Percentiles rank a stretch among this genome's conserved stretches.
Conservation (phyloP, 495 filamentous ascomycete genomes). For the Daldinia childiae region DNA sequence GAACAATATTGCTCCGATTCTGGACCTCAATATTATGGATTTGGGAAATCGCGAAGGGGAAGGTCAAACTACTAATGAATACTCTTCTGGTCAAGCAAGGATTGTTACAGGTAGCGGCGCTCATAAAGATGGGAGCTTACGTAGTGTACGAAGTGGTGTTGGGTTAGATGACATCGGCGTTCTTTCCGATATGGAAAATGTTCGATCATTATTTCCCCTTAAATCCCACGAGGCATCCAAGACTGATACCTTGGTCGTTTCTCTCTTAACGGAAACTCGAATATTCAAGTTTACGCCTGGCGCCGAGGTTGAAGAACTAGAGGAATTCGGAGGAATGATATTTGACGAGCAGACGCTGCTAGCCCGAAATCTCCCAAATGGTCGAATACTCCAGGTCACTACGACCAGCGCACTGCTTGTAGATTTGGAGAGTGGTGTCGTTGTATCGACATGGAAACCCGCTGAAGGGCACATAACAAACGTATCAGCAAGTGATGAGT, state of each 20-base stretch:
- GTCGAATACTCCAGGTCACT: conserved; percentile 82
- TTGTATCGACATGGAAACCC: conserved; percentile 74
- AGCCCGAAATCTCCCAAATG: conserved; percentile 67
- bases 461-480: conserved; percentile 72
- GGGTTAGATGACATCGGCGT: conserved; percentile 89
- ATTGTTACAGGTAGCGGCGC: conserved; percentile 93
- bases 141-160: conserved; percentile 92
- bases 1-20: conserved; percentile 85
- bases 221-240: conserved; percentile 58
- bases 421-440: conserved; percentile 74
- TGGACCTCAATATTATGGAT: conserved; percentile 96
- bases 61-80: conserved; percentile 79
- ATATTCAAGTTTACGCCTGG: conserved; percentile 78
- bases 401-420: conserved; percentile 66
- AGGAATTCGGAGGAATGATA: conserved; percentile 72
- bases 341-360: conserved; percentile 79
- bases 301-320: conserved; percentile 87
- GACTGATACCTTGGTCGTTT: conserved; percentile 77
- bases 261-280: conserved; percentile 84
- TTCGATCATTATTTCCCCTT: conserved; percentile 69
- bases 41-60: conserved; percentile 84
- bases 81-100: conserved; percentile 90
- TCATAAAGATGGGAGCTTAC: conserved; percentile 82
- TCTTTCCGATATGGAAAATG: conserved; percentile 80
- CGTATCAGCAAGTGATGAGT: conserved; percentile 74